Evolutionary conservation across 1,284 basidiomycete species (phyloP).

Genomic region (Marasmius sp.): DNA sequence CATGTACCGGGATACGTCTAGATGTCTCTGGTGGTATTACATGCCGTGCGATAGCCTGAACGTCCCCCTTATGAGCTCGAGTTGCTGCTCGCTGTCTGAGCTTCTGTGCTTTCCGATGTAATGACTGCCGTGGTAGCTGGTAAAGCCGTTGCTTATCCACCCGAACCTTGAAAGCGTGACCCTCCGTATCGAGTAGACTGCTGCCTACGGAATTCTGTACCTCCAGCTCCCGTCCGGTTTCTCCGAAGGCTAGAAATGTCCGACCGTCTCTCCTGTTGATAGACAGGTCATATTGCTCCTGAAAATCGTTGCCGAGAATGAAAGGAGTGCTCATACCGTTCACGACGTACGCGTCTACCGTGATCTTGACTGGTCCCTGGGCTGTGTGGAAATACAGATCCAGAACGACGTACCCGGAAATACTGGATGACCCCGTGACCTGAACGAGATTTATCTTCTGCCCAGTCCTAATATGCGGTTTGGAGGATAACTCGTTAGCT

Average conservation of each 20-base stretch:
- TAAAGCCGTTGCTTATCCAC: too few species aligned
- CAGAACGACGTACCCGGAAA: conserved; percentile 23
- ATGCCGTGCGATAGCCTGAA: too few species aligned
- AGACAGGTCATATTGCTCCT: conserved; percentile 28
- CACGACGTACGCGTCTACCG: conserved; percentile 29
- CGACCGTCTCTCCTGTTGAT: conserved; percentile 17
- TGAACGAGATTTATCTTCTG: conserved; percentile 24
- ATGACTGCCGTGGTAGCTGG: too few species aligned
- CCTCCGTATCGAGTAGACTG: too few species aligned
- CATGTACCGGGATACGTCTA: too few species aligned
- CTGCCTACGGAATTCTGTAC: conserved; percentile 17
- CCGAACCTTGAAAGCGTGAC: too few species aligned
- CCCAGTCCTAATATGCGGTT: too few species aligned
- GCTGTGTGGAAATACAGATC: conserved; percentile 24
- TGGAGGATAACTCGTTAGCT: too few species aligned
- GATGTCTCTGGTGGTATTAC: too few species aligned
- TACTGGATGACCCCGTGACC: conserved; percentile 25
- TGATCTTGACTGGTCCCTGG: conserved; percentile 23
- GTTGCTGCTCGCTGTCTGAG: too few species aligned
- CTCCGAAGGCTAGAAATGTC: conserved; percentile 21
- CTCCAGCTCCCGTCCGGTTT: conserved; percentile 13
- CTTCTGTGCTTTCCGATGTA: too few species aligned
- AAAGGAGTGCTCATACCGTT: conserved; percentile 21
- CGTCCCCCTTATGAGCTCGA: too few species aligned
- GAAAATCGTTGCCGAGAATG: conserved; percentile 30